These are phyloP conservation scores for Diaporthe longicolla DNA, from an alignment of 2,329 filamentous ascomycete species.

Conservation along the genomic window DNA sequence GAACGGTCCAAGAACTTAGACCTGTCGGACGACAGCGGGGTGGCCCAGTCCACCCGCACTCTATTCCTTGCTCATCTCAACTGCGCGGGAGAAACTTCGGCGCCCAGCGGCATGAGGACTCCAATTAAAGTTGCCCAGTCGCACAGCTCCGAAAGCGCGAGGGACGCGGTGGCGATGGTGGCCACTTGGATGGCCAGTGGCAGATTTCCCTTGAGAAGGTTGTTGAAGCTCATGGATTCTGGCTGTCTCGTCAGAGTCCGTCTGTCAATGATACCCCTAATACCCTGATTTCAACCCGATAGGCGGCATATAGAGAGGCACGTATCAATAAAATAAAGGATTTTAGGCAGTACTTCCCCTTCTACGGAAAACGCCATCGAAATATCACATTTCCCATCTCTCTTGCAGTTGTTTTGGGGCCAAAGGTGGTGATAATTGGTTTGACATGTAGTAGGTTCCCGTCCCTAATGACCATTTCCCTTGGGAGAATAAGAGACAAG, in stretches of 20 bases:
- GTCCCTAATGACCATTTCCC: conserved; percentile 21
- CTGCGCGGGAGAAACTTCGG: conserved; percentile 1
- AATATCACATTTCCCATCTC: conserved; percentile 16
- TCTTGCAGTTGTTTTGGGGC: neutral
- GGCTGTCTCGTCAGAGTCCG: neutral
- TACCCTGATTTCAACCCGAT: neutral
- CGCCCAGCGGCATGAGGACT: neutral
- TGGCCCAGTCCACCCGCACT: neutral
- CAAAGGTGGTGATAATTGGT: neutral
- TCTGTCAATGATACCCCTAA: conserved; percentile 33
- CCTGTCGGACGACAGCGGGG: conserved; percentile 12
- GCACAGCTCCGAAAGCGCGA: neutral
- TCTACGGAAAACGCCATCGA: conserved; percentile 16
- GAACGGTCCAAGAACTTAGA: neutral
- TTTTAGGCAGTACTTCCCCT: conserved; percentile 7
- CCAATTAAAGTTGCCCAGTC: conserved; percentile 15
- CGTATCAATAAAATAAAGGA: neutral
- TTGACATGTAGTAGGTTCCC: conserved; percentile 31
- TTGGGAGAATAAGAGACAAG: conserved; percentile 16
- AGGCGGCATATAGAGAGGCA: neutral
- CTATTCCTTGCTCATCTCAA: neutral
- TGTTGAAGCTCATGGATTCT: neutral
- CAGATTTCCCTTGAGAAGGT: neutral
- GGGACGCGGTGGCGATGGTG: conserved; percentile 1
- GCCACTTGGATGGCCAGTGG: conserved; percentile 8